Conservation (phyloP, 805 yeast genomes). For the Metschnikowia gruessii region DNA sequence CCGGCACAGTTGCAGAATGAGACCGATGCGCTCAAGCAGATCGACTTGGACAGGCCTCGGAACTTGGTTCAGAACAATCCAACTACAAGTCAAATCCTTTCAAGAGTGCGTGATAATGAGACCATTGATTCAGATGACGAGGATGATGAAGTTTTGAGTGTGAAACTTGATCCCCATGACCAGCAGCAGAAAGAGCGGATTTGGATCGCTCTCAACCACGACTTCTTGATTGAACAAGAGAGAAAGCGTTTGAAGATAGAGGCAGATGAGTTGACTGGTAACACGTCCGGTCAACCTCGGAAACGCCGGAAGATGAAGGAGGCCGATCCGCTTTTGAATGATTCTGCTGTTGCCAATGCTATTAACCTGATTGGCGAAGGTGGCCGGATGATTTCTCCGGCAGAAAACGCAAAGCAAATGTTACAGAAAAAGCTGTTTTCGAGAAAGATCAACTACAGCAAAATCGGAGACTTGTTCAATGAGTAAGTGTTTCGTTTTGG, state of each 20-base stretch:
- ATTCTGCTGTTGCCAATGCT: slow-evolving; percentile 31
- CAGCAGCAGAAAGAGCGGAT: slow-evolving; percentile 70
- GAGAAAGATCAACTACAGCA: slow-evolving; percentile 85
- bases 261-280: slow-evolving; percentile 86
- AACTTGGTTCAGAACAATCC: slow-evolving; percentile 56
- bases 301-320: slow-evolving; percentile 35
- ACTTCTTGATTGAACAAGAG: slow-evolving; percentile 81
- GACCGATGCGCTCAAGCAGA: slow-evolving; percentile 17
- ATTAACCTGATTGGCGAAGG: slow-evolving; percentile 42
- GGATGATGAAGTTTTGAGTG: slow-evolving; percentile 70
- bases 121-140: slow-evolving; percentile 66
- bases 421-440: slow-evolving; percentile 73
- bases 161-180: slow-evolving; percentile 67
- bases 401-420: slow-evolving; percentile 77
- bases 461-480: slow-evolving; percentile 55
- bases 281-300: slow-evolving; percentile 44
- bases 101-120: slow-evolving; percentile 55
- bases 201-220: slow-evolving; percentile 90
- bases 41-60: slow-evolving; percentile 33
- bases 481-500: slow-evolving; percentile 1
- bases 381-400: slow-evolving; percentile 53
- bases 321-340: slow-evolving; percentile 24
- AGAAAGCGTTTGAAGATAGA: slow-evolving; percentile 77
- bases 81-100: slow-evolving; percentile 52
- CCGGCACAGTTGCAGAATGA: slow-evolving; percentile 21